Evolutionary conservation across 345 rosid species (phyloP).

Genomic region (Citrus cavaleriei): DNA sequence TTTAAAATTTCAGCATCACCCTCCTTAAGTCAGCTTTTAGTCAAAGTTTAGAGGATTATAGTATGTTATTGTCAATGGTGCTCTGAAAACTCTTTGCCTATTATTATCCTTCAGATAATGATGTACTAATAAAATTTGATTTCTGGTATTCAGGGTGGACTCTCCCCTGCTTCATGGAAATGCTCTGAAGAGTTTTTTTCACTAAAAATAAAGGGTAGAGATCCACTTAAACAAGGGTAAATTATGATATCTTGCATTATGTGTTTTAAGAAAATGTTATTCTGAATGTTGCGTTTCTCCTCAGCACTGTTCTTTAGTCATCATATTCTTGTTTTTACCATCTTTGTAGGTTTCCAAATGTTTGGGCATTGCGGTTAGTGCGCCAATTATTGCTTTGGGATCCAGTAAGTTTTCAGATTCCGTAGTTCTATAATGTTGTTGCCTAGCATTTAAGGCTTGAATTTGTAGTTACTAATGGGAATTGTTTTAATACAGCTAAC

Average conservation of each 20-base stretch:
- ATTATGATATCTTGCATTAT: conserved; percentile 6
- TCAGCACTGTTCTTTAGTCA: background rate
- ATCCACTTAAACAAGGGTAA: conserved; percentile 86
- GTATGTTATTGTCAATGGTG: background rate
- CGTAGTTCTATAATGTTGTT: background rate
- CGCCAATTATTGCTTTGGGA: conserved; percentile 76
- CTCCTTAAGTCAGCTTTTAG: too few relatives aligned
- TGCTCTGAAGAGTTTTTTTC: conserved; percentile 89
- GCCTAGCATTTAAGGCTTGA: background rate
- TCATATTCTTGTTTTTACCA: conserved; percentile 8
- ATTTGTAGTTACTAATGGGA: background rate
- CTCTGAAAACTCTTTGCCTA: background rate
- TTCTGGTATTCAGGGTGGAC: conserved; percentile 48
- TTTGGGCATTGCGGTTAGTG: conserved; percentile 85
- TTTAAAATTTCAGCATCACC: too few relatives aligned
- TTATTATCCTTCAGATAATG: background rate
- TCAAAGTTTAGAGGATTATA: background rate
- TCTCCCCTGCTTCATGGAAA: conserved; percentile 90
- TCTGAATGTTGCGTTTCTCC: background rate
- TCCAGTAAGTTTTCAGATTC: conserved; percentile 55
- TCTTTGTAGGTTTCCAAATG: conserved; percentile 65
- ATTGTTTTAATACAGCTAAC: background rate
- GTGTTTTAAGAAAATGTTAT: background rate
- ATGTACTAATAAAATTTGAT: background rate
- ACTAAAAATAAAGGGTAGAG: conserved; percentile 77